phyloP scores from a whole-genome alignment of 2,329 filamentous ascomycete species.

The Aspergillus melleus region DNA sequence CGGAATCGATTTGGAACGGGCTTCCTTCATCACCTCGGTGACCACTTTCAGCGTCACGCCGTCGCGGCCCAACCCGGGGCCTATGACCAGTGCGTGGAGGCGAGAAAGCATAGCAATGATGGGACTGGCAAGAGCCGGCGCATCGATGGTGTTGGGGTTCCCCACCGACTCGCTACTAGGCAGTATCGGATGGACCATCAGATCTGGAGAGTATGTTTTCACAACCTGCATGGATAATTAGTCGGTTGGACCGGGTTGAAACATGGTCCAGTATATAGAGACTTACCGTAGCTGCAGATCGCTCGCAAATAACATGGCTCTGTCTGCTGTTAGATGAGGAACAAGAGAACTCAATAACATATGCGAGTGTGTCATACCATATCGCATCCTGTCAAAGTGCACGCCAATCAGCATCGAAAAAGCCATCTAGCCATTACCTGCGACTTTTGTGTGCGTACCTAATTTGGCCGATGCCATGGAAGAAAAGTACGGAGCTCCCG shows the following conservation, averaged over 20 bases:
- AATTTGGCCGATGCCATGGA: slow-evolving; percentile 92
- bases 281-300: slow-evolving; percentile 66
- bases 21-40: slow-evolving; percentile 74
- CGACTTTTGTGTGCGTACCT: slow-evolving; percentile 48
- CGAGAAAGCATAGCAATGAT: slow-evolving; percentile 81
- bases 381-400: slow-evolving; percentile 58
- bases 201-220: slow-evolving; percentile 95
- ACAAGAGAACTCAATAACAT: background rate
- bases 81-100: slow-evolving; percentile 88
- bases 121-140: slow-evolving; percentile 63
- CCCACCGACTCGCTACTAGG: slow-evolving; percentile 64
- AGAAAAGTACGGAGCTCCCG: slow-evolving; percentile 95
- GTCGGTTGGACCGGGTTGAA: background rate
- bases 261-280: background rate
- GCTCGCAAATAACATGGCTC: slow-evolving; percentile 92
- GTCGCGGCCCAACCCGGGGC: slow-evolving; percentile 88
- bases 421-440: background rate
- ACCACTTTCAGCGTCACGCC: slow-evolving; percentile 86
- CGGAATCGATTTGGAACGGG: slow-evolving; percentile 68
- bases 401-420: background rate
- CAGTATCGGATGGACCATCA: slow-evolving; percentile 98
- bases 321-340: slow-evolving; percentile 23
- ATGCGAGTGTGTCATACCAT: slow-evolving; percentile 60
- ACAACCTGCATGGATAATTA: slow-evolving; percentile 62
- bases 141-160: slow-evolving; percentile 50